Conservation (phyloP, 2,329 filamentous ascomycete genomes). For the Alternaria triticina region DNA sequence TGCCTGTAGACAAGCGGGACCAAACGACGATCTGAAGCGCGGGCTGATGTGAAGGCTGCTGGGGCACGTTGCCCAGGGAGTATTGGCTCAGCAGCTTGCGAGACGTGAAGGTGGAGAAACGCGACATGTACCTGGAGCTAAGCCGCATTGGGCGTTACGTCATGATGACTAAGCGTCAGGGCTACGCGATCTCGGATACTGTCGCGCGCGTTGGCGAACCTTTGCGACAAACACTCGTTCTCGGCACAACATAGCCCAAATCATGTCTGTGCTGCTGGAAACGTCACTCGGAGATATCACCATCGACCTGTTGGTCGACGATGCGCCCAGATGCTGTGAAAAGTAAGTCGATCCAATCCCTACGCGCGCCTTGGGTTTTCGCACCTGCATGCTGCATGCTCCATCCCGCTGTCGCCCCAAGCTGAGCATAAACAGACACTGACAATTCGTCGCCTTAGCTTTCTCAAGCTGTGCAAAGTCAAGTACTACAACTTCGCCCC, state of each 20-base stretch:
- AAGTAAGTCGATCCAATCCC: conserved; percentile 69
- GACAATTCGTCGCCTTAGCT: conserved; percentile 67
- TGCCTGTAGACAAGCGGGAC: neutral
- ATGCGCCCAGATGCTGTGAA: conserved; percentile 89
- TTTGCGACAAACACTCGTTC: conserved; percentile 28
- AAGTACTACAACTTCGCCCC: conserved; percentile 99
- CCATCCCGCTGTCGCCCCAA: conserved; percentile 41
- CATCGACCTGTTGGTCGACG: conserved; percentile 87
- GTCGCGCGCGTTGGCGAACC: conserved; percentile 13
- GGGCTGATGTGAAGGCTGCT: conserved; percentile 4
- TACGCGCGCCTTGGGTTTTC: conserved; percentile 19
- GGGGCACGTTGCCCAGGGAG: conserved; percentile 10
- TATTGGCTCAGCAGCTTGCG: conserved; percentile 11
- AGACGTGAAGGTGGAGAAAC: conserved; percentile 9
- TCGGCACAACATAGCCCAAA: conserved; percentile 19
- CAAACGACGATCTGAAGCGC: neutral
- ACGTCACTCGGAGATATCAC: conserved; percentile 93
- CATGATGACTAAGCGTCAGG: conserved; percentile 26
- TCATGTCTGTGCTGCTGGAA: conserved; percentile 92
- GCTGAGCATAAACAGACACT: conserved; percentile 62
- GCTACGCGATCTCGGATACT: conserved; percentile 2
- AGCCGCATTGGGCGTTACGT: conserved; percentile 10
- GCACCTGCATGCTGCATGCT: conserved; percentile 30
- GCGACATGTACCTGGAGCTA: conserved; percentile 13
- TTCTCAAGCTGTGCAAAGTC: conserved; percentile 96